A percentile compares a stretch with the other conserved stretches of the same genome.
Evolutionary conservation across 371 early-diverging fungal genomes (phyloP).

Genomic region (Lichtheimia ornata): DNA sequence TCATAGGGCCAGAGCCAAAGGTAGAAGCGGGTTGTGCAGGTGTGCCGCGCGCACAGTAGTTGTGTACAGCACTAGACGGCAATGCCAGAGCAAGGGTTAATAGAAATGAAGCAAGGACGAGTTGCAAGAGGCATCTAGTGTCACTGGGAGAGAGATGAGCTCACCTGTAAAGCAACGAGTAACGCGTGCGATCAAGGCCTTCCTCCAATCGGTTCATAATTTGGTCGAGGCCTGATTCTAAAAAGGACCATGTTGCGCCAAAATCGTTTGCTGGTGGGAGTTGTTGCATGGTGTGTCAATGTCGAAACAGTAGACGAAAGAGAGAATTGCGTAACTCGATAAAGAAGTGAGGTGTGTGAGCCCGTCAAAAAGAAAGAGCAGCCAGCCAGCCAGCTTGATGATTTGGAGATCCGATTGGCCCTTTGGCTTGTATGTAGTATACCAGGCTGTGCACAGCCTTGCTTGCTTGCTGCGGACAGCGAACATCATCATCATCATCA

Average conservation of each 20-base stretch:
- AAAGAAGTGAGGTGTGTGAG: no score
- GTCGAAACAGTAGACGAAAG: neutral
- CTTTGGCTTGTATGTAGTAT: no score
- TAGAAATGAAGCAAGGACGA: no score
- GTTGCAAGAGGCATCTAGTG: no score
- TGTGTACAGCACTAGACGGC: slow-evolving; percentile 72
- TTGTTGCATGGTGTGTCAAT: neutral
- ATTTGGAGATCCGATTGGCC: no score
- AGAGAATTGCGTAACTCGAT: neutral
- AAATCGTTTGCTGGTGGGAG: slow-evolving; percentile 55
- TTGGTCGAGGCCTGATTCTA: slow-evolving; percentile 79
- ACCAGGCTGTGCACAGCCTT: no score
- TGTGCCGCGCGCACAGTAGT: slow-evolving; percentile 72
- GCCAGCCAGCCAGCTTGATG: no score
- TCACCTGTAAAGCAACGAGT: slow-evolving; percentile 90
- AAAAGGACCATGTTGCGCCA: slow-evolving; percentile 73
- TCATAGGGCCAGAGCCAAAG: slow-evolving; percentile 19
- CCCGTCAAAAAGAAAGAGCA: no score
- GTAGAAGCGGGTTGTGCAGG: slow-evolving; percentile 13
- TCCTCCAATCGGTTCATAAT: slow-evolving; percentile 79
- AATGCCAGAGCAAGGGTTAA: no score
- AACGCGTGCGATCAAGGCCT: slow-evolving; percentile 73
- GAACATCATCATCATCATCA: no score
- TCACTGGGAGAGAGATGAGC: slow-evolving; percentile 5
- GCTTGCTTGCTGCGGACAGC: no score